phyloP scores from a whole-genome alignment of 805 yeast species.

The Tetrapisispora pingtungensis region DNA sequence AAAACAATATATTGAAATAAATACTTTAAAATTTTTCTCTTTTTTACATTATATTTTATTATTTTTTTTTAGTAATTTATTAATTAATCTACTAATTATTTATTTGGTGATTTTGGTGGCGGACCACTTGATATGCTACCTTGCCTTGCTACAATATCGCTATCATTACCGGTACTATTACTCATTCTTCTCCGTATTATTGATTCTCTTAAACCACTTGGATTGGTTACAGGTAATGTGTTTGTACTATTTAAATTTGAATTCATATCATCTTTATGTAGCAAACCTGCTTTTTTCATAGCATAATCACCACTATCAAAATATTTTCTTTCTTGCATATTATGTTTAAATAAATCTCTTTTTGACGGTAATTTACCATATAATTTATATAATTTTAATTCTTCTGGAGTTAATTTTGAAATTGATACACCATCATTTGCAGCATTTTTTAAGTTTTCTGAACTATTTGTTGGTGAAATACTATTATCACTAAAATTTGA shows the following conservation, averaged over 20 bases:
- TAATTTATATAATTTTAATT: conserved; percentile 61
- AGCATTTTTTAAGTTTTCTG: conserved; percentile 15
- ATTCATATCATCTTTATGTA: conserved; percentile 19
- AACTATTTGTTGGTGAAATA: conserved; percentile 23
- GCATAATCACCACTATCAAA: conserved; percentile 95
- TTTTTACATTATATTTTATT: too few species aligned
- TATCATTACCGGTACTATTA: conserved; percentile 21
- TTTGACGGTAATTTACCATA: conserved; percentile 82
- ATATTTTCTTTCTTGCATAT: conserved; percentile 78
- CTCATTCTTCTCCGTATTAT: conserved; percentile 29
- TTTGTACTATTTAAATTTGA: conserved; percentile 17
- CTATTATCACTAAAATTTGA: neutral
- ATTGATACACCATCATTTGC: conserved; percentile 33
- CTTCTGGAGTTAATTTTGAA: conserved; percentile 63
- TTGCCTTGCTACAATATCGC: conserved; percentile 22
- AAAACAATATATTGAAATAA: too few species aligned
- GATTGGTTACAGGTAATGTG: conserved; percentile 28
- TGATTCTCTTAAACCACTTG: conserved; percentile 28
- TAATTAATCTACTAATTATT: conserved; percentile 7
- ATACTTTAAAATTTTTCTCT: too few species aligned
- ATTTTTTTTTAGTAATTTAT: too few species aligned
- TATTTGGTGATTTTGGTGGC: conserved; percentile 29
- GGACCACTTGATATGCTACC: conserved; percentile 31
- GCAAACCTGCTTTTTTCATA: conserved; percentile 57
- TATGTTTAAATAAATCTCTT: conserved; percentile 63